Evolutionary conservation across 2,329 filamentous ascomycete genomes (phyloP).

Genomic region (Metarhizium robertsii): DNA sequence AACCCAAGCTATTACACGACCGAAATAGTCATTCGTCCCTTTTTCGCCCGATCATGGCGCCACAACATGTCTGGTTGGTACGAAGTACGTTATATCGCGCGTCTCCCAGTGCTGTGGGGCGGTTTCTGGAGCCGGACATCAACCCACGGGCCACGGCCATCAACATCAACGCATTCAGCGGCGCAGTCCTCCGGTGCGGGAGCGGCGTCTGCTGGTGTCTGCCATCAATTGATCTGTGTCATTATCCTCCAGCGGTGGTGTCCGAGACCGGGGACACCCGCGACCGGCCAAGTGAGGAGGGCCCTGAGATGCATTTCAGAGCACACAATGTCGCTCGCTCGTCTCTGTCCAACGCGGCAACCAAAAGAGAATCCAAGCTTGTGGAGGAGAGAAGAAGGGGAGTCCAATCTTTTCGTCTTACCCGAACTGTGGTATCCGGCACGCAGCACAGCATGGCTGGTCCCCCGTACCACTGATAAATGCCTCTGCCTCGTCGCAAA

Average conservation of each 20-base stretch:
- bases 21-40: not conserved
- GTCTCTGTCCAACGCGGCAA: too few species aligned
- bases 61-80: not conserved
- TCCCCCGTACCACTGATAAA: not conserved
- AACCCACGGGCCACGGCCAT: too few species aligned
- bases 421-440: not conserved
- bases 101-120: too few species aligned
- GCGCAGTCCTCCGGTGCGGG: too few species aligned
- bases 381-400: not conserved
- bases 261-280: constrained; percentile 5
- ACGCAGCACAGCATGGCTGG: not conserved
- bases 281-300: not conserved
- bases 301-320: too few species aligned
- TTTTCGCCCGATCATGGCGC: not conserved
- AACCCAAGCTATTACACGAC: not conserved
- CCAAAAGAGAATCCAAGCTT: not conserved
- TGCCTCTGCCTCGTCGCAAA: not conserved
- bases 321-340: not conserved
- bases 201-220: too few species aligned
- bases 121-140: too few species aligned
- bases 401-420: not conserved
- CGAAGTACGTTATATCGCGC: not conserved
- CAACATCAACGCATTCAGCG: too few species aligned
- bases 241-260: not conserved
- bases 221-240: too few species aligned